Conservation (phyloP, 345 rosid species). For the Noccaea caerulescens region DNA sequence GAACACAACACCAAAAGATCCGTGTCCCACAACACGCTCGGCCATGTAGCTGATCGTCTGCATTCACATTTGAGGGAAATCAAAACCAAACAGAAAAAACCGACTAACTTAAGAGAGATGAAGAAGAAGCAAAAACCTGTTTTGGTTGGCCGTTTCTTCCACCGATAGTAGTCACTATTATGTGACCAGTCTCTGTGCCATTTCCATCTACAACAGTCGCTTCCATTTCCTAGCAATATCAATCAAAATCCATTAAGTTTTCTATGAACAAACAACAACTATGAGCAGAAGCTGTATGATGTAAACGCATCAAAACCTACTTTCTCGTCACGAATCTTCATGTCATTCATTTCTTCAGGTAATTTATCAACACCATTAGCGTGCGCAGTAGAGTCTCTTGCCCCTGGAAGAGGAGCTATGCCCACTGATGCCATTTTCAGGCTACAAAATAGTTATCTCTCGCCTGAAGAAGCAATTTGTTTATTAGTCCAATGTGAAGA, state of each 20-base stretch:
- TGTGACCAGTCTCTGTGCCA: slow-evolving; percentile 93
- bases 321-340: slow-evolving; percentile 78
- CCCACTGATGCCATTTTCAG: slow-evolving; percentile 76
- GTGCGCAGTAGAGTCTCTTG: slow-evolving; percentile 59
- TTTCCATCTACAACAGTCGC: slow-evolving; percentile 84
- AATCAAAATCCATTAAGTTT: slow-evolving; percentile 20
- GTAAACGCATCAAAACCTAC: slow-evolving; percentile 7
- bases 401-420: slow-evolving; percentile 55
- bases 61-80: slow-evolving; percentile 28
- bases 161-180: slow-evolving; percentile 94
- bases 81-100: background rate
- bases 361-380: slow-evolving; percentile 64
- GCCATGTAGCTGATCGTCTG: slow-evolving; percentile 99
- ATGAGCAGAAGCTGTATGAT: background rate
- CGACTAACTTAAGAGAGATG: background rate
- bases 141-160: slow-evolving; percentile 96
- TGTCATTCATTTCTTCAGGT: slow-evolving; percentile 84
- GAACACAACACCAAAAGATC: slow-evolving; percentile 97
- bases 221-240: slow-evolving; percentile 87
- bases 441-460: slow-evolving; percentile 10
- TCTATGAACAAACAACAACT: background rate
- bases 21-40: slow-evolving; percentile 96
- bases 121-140: slow-evolving; percentile 56
- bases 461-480: slow-evolving; percentile 7
- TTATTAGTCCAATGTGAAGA: background rate